Evolutionary conservation across 345 rosid species (phyloP), one percentile per base, ranked within the genome.

Genomic region (Moringa oleifera): DNA sequence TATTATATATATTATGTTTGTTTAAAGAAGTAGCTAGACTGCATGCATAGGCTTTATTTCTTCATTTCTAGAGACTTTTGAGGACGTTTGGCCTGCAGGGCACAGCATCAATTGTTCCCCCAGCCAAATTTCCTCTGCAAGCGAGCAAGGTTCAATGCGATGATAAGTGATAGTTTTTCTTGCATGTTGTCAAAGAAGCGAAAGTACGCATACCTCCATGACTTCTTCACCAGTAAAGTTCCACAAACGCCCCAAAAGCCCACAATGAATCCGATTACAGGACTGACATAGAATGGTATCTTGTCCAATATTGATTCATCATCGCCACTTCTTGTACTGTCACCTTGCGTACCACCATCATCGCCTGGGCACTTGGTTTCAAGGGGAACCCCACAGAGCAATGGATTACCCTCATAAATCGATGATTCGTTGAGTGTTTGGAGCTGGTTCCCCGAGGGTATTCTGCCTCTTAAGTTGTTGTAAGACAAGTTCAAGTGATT

Each of bases 401-500:
- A 55, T 4, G 64, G 67, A 59, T 73, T 73, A 0, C 66, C 77
- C 49, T 24, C 25, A 20, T 49, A 73, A 54, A 56, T 59, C 0
- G 70, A 68, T 4, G 67, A 19, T 25, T 73, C 63, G 17, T 59
- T 51, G 23, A 72, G 23, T 18, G 72, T 64, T 25, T 59, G 51
- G 21, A 73, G 58, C 58, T 73, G 64, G 16, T 56, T 65, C 3
- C 59, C 56, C 7, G 19, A 12, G 6, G 73, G 74, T 23, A 74
- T 65, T 23, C 25, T n/a, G 11, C 71, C 74, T 4, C 37, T n/a
- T 8, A 74, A 57, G 53, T 69, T 52, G 50, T 73, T 73, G 20
- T 74, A 51, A 13, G 74, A 69, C 17, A 74, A 20, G 57, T 74
- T 69, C 54, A 74, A 57, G 53, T 64, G 58, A 25, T 18, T 57